Evolutionary conservation across 805 yeast species (phyloP), one percentile per base, ranked within the genome.

Genomic region (Candida sanyiensis): DNA sequence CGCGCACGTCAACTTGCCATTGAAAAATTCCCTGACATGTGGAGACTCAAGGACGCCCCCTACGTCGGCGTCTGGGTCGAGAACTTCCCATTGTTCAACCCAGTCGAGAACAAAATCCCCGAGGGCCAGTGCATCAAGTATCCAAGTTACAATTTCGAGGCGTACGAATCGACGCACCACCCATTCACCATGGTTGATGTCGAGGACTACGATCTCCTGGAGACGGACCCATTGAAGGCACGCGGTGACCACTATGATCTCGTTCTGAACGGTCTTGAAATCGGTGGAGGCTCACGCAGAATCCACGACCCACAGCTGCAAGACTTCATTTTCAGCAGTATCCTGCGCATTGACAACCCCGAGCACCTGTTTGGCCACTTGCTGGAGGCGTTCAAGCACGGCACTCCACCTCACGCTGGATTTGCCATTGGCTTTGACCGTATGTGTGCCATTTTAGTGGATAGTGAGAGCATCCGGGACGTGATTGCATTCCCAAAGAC

Each of bases 371-470:
- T 93, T 64, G 95, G 96, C 0, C 99, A 93, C 61, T 66, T 93
- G 28, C 66, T 93, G 23, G 66, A 69, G 28, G 96, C 96, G 0
- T 73, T 93, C 39, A 75, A 75, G 18, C 76, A 83, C 63, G 98
- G 98, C 1, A 87, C 97, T 54, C 99, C 99, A 1, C 99, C 99
- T 1, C 99, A 93, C 62, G 96, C 97, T 2, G 99, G 99, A 0
- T 67, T 93, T 27, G 99, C 98, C 0, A 68, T 93, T 25, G 99
- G 98, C 0, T 84, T 93, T 49, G 99, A 93, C 58, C 67, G 99
- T 45, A 66, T 93, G 68, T 80, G 94, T 51, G 93, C 98, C 0
- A 87, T 90, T 90, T 57, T 90, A 23, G 60, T 80, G n/a, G 93
- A 87, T 1, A 69, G 81, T 15, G 54, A 67, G 5, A 84, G 86